Evolutionary conservation across 352 stramenopile genomes (phyloP).

Genomic region (Phytophthora colocasiae): DNA sequence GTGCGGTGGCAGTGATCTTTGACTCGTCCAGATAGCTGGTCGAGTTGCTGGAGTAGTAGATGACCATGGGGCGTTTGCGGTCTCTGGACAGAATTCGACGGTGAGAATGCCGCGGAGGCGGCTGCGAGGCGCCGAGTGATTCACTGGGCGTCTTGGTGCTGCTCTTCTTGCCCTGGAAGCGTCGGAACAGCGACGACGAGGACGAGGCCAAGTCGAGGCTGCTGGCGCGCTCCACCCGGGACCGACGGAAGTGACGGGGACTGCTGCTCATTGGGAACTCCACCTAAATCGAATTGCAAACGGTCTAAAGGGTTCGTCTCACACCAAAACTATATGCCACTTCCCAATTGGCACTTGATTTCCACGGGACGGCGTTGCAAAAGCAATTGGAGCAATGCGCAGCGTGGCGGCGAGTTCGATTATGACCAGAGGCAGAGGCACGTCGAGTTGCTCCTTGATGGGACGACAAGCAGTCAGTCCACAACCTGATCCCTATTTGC

Average conservation of each 20-base stretch:
- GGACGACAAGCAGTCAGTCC: conserved; percentile 17
- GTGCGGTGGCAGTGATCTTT: conserved; percentile 6
- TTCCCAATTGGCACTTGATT: conserved; percentile 14
- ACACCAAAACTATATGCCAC: conserved; percentile 1
- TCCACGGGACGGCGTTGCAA: not conserved
- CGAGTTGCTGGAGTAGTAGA: conserved; percentile 40
- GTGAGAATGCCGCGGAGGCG: conserved; percentile 34
- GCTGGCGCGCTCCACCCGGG: conserved; percentile 31
- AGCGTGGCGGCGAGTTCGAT: conserved; percentile 44
- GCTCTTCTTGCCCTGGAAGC: conserved; percentile 34
- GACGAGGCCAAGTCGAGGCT: conserved; percentile 26
- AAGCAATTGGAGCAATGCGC: conserved; percentile 1
- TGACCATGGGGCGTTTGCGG: conserved; percentile 41
- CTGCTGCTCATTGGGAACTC: conserved; percentile 21
- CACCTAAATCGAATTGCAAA: conserved; percentile 23
- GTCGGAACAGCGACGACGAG: conserved; percentile 33
- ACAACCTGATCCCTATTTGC: conserved; percentile 34
- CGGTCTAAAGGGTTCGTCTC: conserved; percentile 3
- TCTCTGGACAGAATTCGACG: conserved; percentile 29
- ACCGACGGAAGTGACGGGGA: conserved; percentile 22
- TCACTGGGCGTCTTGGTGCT: conserved; percentile 12
- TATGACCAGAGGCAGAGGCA: conserved; percentile 31
- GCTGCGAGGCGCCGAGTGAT: conserved; percentile 26
- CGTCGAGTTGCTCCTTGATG: conserved; percentile 17
- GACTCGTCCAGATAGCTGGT: conserved; percentile 3